Percentiles rank a stretch among this genome's conserved stretches.
phyloP scores from a whole-genome alignment of 108 stramenopile genomes.

The Schizochytrium sp. region DNA sequence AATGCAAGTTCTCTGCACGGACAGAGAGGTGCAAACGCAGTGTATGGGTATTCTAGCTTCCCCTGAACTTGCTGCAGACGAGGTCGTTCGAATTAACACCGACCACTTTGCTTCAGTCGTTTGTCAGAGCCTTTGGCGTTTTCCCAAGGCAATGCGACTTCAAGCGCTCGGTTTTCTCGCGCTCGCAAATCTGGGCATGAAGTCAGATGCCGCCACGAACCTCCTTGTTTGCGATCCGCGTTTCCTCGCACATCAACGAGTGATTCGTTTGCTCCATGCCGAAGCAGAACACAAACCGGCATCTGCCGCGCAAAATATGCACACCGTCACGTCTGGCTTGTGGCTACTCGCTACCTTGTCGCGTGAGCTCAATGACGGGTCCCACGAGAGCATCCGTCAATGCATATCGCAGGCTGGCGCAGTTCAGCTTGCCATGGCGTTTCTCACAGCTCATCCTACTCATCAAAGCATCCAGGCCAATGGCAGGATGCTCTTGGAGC shows the following conservation, averaged over 20 bases:
- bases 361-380: background rate
- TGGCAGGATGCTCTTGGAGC: background rate
- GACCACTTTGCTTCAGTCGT: background rate
- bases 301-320: background rate
- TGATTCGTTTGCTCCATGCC: background rate
- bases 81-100: background rate
- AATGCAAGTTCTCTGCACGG: background rate
- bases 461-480: background rate
- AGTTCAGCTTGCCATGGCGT: background rate
- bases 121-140: background rate
- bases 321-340: background rate
- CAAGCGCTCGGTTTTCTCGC: background rate
- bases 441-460: background rate
- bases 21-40: background rate
- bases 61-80: background rate
- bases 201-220: background rate
- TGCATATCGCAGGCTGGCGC: background rate
- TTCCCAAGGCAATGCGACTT: background rate
- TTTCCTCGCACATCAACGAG: background rate
- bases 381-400: background rate
- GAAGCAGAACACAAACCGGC: background rate
- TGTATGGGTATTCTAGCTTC: background rate
- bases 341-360: background rate
- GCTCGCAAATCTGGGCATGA: background rate
- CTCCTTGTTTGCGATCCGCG: background rate